Evolutionary conservation across 129 eudicot species (phyloP), one percentile per base, ranked within the genome.

Genomic region (Flaveria bidentis): DNA sequence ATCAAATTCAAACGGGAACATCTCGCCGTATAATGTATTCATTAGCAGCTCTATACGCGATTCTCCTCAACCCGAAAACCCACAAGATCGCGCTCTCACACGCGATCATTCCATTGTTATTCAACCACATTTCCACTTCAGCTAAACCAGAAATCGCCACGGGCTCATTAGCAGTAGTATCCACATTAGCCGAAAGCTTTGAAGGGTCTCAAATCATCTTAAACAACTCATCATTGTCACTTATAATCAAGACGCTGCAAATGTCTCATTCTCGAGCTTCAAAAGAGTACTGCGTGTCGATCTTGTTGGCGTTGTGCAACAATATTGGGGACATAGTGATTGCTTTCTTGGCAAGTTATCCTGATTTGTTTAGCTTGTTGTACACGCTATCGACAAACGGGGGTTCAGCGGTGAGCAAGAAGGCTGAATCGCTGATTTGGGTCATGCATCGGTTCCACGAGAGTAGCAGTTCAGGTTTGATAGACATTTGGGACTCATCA

Each of bases 221-320:
- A 13, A 77, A 76, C 2, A 72, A 80, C 2, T 82, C 86, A 0
- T 82, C 73, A 5, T 61, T 90, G 22, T 53, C 88, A 0, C 16
- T 73, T 0, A 36, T 86, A 0, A 33, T 85, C 30, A 56, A 73
- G 41, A 56, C 67, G 12, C 39, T 92, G 1, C 77, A 76, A 23
- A 57, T 83, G 0, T 77, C 86, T 0, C 74, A 61, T 6, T 82
- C 88, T 5, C 85, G 83, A 14, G 80, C 86, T 4, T 81, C 87
- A 17, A 92, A 86, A 57, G 98, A 92, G 65, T 83, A 88, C 39
- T 92, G 96, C 11, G 94, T 82, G 4, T 87, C 98, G 20, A 70
- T 86, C 53, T 41, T 92, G 76, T 76, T 86, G 74, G 83, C 90
- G 0, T 49, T 92, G 17, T 82, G 91, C 82, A 78, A 77, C 74